Conservation (phyloP, 495 filamentous ascomycete species). For the Articulospora tetracladia region DNA sequence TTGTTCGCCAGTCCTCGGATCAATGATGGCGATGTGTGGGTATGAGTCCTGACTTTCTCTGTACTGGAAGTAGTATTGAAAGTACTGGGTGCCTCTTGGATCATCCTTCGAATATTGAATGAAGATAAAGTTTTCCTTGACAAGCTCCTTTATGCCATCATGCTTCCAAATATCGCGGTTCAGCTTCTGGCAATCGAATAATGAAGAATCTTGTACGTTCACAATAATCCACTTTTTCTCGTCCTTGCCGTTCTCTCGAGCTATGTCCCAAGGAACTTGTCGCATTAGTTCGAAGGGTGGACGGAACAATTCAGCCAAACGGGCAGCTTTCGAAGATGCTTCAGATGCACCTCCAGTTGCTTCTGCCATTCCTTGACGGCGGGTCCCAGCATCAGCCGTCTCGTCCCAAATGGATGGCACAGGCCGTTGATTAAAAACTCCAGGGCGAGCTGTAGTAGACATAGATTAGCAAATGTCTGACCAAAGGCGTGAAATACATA, state of each 20-base stretch:
- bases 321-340: conserved; percentile 60
- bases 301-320: conserved; percentile 85
- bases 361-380: conserved; percentile 50
- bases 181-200: conserved; percentile 88
- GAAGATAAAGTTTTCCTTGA: conserved; percentile 92
- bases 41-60: conserved; percentile 65
- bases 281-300: conserved; percentile 88
- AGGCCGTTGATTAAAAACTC: conserved; percentile 85
- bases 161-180: conserved; percentile 98
- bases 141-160: conserved; percentile 63
- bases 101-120: conserved; percentile 87
- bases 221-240: conserved; percentile 90
- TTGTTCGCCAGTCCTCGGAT: conserved; percentile 93
- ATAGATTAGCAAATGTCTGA: conserved; percentile 4
- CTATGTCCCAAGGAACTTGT: conserved; percentile 68
- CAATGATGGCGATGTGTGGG: conserved; percentile 92
- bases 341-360: conserved; percentile 74
- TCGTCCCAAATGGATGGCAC: conserved; percentile 72
- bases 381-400: conserved; percentile 31
- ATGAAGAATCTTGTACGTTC: conserved; percentile 86
- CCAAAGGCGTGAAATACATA: neutral
- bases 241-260: conserved; percentile 78
- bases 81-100: conserved; percentile 67
- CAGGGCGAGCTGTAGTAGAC: conserved; percentile 33
- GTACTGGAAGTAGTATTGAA: conserved; percentile 82